These are phyloP conservation scores for Metschnikowia continentalis DNA, from an alignment of 805 yeast genomes.

Conservation along the genomic window DNA sequence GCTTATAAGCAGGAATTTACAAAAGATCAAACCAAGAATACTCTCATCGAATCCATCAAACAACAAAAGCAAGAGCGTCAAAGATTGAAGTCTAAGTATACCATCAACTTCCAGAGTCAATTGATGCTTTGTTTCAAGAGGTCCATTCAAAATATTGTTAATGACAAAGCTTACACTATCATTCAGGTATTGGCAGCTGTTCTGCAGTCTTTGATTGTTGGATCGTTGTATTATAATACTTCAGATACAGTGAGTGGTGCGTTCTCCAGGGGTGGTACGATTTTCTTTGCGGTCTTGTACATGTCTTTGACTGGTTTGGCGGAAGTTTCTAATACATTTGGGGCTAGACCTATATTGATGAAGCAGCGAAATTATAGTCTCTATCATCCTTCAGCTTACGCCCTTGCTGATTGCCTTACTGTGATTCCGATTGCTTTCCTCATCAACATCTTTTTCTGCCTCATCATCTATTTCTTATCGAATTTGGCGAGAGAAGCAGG, in stretches of 20 bases:
- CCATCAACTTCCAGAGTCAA: conserved; percentile 46
- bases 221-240: conserved; percentile 57
- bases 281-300: conserved; percentile 58
- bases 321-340: conserved; percentile 32
- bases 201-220: conserved; percentile 55
- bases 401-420: conserved; percentile 22
- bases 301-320: conserved; percentile 48
- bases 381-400: conserved; percentile 28
- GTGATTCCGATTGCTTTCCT: conserved; percentile 35
- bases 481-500: conserved; percentile 50
- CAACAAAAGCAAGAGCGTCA: conserved; percentile 37
- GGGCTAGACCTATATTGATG: conserved; percentile 25
- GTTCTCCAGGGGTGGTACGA: conserved; percentile 59
- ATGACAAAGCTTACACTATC: conserved; percentile 51
- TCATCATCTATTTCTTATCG: conserved; percentile 57
- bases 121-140: conserved; percentile 45
- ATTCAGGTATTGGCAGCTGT: conserved; percentile 46
- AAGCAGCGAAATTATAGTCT: conserved; percentile 26
- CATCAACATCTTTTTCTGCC: conserved; percentile 40
- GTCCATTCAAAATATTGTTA: conserved; percentile 51
- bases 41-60: conserved; percentile 31
- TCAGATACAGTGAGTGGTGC: conserved; percentile 51
- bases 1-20: conserved; percentile 8
- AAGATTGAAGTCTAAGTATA: conserved; percentile 39
- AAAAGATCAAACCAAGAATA: conserved; percentile 16